Evolutionary conservation across 2,329 filamentous ascomycete species (phyloP).

Genomic region (Xylaria sp.): DNA sequence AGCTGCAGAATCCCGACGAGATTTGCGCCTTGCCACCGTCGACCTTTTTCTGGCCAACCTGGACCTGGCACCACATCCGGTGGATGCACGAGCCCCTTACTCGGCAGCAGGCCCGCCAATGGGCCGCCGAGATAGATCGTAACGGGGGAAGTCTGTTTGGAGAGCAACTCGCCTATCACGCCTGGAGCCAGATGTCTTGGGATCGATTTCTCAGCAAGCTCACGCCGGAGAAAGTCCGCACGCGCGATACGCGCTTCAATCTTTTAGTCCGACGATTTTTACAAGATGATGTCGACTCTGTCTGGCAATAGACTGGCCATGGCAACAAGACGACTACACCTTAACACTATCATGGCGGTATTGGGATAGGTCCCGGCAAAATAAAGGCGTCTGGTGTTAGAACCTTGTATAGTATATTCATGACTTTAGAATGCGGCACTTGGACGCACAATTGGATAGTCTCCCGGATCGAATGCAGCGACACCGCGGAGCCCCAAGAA

Average conservation of each 20-base stretch:
- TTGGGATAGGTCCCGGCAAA: background rate
- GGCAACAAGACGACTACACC: background rate
- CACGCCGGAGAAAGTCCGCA: slow-evolving; percentile 50
- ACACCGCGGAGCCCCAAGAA: background rate
- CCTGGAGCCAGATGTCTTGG: slow-evolving; percentile 55
- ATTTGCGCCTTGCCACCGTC: slow-evolving; percentile 53
- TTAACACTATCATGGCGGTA: slow-evolving; percentile 12
- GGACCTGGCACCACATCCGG: slow-evolving; percentile 53
- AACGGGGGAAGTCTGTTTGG: slow-evolving; percentile 52
- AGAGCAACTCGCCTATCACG: slow-evolving; percentile 54
- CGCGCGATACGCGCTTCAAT: slow-evolving; percentile 53
- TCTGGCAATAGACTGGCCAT: slow-evolving; percentile 13
- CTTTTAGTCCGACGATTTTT: slow-evolving; percentile 50
- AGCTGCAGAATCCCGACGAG: slow-evolving; percentile 47
- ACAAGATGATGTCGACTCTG: slow-evolving; percentile 43
- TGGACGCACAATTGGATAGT: slow-evolving; percentile 23
- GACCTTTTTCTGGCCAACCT: slow-evolving; percentile 56
- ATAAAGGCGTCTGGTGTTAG: slow-evolving; percentile 26
- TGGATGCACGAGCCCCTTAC: slow-evolving; percentile 53
- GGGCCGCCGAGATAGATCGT: slow-evolving; percentile 47
- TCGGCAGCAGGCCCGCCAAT: slow-evolving; percentile 47
- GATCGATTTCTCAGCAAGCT: slow-evolving; percentile 50
- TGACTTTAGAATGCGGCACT: slow-evolving; percentile 1
- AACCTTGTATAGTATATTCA: slow-evolving; percentile 16
- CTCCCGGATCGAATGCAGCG: background rate